Evolutionary conservation across 331 rosid species (phyloP).

Genomic region (Quercus phellos): DNA sequence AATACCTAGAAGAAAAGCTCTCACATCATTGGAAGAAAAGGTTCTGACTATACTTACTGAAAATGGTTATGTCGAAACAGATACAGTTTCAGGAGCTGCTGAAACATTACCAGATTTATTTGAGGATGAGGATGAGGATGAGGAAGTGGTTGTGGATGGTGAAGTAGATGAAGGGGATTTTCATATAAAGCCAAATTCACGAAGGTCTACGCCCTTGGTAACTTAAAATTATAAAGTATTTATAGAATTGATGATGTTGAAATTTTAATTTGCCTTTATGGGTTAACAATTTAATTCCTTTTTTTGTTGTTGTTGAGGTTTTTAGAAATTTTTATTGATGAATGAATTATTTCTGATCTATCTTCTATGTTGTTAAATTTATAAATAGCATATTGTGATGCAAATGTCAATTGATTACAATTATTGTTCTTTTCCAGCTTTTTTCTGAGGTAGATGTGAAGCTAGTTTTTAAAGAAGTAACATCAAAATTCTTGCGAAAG

Average conservation of each 20-base stretch:
- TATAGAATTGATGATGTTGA: too few species aligned
- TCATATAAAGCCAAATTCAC: slow-evolving; percentile 79
- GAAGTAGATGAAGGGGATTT: slow-evolving; percentile 98
- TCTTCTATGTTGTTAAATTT: background rate
- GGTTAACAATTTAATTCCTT: background rate
- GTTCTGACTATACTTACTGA: slow-evolving; percentile 79
- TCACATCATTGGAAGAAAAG: slow-evolving; percentile 67
- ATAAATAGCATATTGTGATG: background rate
- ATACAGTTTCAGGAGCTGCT: slow-evolving; percentile 31
- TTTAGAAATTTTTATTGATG: background rate
- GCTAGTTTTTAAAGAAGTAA: slow-evolving; percentile 89
- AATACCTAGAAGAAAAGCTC: slow-evolving; percentile 91
- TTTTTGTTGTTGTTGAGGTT: too few species aligned
- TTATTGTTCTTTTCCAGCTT: slow-evolving; percentile 38
- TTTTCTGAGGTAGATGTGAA: slow-evolving; percentile 94
- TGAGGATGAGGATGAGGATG: slow-evolving; percentile 92
- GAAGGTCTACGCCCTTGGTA: slow-evolving; percentile 63
- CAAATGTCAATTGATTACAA: slow-evolving; percentile 1
- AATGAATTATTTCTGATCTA: background rate
- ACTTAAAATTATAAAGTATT: background rate
- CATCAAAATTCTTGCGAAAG: slow-evolving; percentile 75
- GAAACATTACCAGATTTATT: slow-evolving; percentile 60
- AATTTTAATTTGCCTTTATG: background rate
- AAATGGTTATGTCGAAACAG: slow-evolving; percentile 64
- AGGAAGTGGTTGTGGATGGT: slow-evolving; percentile 92